These are phyloP conservation scores for Phylloporus sp. DNA, from an alignment of 768 basidiomycete species.

Conservation along the genomic window DNA sequence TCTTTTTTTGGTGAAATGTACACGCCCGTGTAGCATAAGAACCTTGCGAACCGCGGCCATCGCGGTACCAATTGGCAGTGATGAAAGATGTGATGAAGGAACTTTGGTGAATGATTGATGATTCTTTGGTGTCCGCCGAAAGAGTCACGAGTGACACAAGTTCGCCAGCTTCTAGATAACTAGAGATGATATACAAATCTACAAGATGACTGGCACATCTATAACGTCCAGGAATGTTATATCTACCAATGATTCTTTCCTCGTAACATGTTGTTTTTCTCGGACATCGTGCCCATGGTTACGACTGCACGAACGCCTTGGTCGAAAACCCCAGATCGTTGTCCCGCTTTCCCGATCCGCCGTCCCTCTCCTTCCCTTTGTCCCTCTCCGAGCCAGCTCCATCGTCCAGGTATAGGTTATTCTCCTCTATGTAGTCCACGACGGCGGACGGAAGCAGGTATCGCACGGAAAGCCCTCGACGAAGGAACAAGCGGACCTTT, in stretches of 20 bases:
- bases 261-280: not conserved
- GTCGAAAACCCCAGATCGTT: conserved; percentile 11
- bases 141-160: too few species aligned
- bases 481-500: conserved; percentile 78
- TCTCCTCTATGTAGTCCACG: conserved; percentile 89
- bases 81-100: not conserved
- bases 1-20: not conserved
- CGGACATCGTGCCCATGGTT: not conserved
- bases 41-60: conserved; percentile 32
- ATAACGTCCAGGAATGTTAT: not conserved
- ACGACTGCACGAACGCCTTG: conserved; percentile 10
- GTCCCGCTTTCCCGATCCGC: conserved; percentile 25
- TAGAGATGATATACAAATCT: not conserved
- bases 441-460: conserved; percentile 90
- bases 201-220: not conserved
- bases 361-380: conserved; percentile 36
- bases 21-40: conserved; percentile 45
- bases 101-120: not conserved
- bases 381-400: conserved; percentile 32
- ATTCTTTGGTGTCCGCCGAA: too few species aligned
- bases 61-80: not conserved
- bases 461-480: conserved; percentile 75
- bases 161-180: not conserved
- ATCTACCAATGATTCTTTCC: not conserved
- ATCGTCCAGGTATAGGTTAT: conserved; percentile 73